Base-by-base conservation (phyloP, 192 early-diverging fungal species). In the Thamnidium elegans region DNA sequence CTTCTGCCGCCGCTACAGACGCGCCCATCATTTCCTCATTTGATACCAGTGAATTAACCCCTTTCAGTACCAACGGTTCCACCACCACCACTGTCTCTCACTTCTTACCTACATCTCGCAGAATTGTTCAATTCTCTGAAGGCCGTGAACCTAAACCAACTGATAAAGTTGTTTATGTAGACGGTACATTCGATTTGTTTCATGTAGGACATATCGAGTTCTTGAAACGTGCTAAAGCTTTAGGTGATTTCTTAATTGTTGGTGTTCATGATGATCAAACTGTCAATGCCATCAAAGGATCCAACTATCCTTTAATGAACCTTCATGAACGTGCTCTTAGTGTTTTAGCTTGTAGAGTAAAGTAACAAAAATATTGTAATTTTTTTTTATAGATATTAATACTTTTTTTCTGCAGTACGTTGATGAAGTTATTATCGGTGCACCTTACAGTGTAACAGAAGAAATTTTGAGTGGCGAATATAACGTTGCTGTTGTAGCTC, bases 111-210 rank as follows among this genome's bases (percentile, higher is more conserved):
- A 96, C 94, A 0, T 88, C 90, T 7, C 85, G 84, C 65, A 83
- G 85, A 65, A 89, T 98, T 66, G 88, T 92, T 30, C 94, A 96
- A 69, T 98, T 98, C 67, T 92, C 93, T 9, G 88, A 92, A 50
- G 88, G 86, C 20, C 74, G 79, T 42, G 90, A 93, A 68, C 92
- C 94, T 13, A 78, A 83, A 54, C 67, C 84, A 1, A 83, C 79
- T 14, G 94, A 96, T 71, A 87, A 81, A 61, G 85, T 95, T 7
- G 86, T 98, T 23, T 98, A 98, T 73, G 94, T 96, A 8, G 94
- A 98, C 65, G 96, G 96, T n/a, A 91, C 92, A 7, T 98, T 96
- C 78, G 96, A 98, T 71, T 75, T 98, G 64, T 98, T 98, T 85
- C 96, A 96, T 71, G 80, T 87, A 26, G 89, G 89, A 45, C 96